Base-by-base conservation (phyloP, 2,329 filamentous ascomycete genomes). In the Ophiostoma quercus region DNA sequence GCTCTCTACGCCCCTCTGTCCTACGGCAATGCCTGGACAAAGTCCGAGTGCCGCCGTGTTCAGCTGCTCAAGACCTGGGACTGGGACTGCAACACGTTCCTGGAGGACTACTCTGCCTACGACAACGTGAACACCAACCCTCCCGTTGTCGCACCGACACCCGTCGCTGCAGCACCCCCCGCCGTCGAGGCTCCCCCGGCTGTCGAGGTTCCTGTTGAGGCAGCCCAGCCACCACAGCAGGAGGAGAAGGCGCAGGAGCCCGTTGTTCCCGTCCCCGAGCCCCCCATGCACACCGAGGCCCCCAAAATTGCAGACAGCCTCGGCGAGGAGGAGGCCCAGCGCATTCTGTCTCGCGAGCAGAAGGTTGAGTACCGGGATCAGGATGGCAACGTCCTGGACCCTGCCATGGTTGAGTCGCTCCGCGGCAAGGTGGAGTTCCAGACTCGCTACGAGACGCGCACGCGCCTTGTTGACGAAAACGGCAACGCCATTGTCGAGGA, bases 51-150 rank as follows among this genome's bases (percentile, higher is more conserved):
- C 84, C 89, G 88, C 74, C 88, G 88, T 70, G 90, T 95, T 72
- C 98, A 98, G 84, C 83, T 99, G 14, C 89, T 98, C 77, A 83
- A 85, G 71, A 90, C 88, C 1, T 99, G 95, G 95, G 95, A 99
- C 78, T 99, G 94, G 86, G 95, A 99, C 80, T 99, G 95, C 86
- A 97, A 96, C 79, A 94, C 87, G 71, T 99, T 99, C 83, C 84
- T 90, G 75, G 89, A 89, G 74, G 88, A 88, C 84, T 86, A 86
- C 73, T 81, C 83, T 29, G 81, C 80, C 66, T 86, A 86, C 75
- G 76, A 78, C 25, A 74, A 74, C 51, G 69, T 80, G 37, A 71
- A 74, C 47, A 71, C 75, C 25, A 74, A 74, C 25, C 71, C 65
- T 11, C 72, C 73, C 9, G 74, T 74, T 16, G 69, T 57, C 1